phyloP scores from a whole-genome alignment of 148 eudicot genomes.

The Amaranthus palmeri region DNA sequence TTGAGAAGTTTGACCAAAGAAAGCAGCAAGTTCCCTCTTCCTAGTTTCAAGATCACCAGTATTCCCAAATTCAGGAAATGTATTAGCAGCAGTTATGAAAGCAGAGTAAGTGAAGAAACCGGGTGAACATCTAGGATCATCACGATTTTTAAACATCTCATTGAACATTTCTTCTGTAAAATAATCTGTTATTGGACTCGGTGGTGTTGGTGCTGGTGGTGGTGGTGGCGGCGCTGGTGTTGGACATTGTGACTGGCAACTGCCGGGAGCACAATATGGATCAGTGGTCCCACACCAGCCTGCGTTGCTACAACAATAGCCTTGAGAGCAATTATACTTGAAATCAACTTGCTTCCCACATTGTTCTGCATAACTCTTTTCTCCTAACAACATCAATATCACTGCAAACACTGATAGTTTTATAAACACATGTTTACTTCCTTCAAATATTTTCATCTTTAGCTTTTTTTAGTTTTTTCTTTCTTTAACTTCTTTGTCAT shows the following conservation, averaged over 20 bases:
- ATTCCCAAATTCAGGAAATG: neutral
- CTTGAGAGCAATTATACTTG: slow-evolving; percentile 20
- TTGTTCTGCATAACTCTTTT: neutral
- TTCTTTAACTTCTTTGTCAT: no score
- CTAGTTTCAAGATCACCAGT: neutral
- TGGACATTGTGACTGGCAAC: slow-evolving; percentile 34
- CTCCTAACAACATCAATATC: neutral
- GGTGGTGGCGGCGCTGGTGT: slow-evolving; percentile 1
- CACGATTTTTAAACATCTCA: slow-evolving; percentile 24
- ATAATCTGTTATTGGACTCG: neutral
- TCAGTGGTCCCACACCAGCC: slow-evolving; percentile 27
- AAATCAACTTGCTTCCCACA: slow-evolving; percentile 17
- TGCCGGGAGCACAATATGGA: slow-evolving; percentile 19
- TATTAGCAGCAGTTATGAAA: neutral
- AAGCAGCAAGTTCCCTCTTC: neutral
- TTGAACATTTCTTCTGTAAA: slow-evolving; percentile 13
- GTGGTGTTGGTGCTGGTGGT: slow-evolving; percentile 6
- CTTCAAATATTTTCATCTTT: neutral
- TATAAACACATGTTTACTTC: neutral
- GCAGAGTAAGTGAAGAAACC: neutral
- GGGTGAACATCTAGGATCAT: slow-evolving; percentile 19
- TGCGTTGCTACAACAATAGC: slow-evolving; percentile 25
- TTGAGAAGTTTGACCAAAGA: neutral
- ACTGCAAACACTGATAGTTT: neutral
- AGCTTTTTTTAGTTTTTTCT: neutral